A percentile compares a stretch with the other conserved stretches of the same genome.
Conservation (phyloP, 257 asterid species). For the Rauvolfia tetraphylla region DNA sequence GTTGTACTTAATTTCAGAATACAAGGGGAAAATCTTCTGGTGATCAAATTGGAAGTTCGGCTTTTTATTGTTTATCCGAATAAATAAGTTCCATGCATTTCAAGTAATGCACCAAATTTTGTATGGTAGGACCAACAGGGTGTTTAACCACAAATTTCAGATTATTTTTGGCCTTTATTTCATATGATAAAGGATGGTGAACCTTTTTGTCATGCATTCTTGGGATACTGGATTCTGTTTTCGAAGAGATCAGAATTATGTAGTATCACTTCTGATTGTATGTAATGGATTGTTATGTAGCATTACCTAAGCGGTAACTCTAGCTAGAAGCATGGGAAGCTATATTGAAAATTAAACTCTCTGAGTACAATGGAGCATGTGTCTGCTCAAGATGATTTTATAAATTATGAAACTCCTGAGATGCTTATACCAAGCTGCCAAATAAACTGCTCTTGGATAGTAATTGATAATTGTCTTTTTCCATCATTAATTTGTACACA, state of each 20-base stretch:
- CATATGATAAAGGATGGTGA: neutral
- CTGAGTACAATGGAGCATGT: neutral
- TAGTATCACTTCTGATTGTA: neutral
- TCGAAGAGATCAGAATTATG: neutral
- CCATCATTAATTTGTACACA: neutral
- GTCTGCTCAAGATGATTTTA: neutral
- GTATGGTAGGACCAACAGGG: no score
- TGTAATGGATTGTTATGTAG: neutral
- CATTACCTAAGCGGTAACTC: neutral
- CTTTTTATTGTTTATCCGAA: neutral
- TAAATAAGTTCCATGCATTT: no score
- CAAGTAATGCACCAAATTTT: no score
- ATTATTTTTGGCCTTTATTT: neutral
- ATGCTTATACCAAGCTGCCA: neutral
- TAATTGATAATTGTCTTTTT: neutral
- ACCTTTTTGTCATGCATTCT: neutral
- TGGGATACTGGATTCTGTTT: neutral
- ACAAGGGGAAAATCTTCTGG: neutral
- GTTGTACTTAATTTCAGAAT: neutral
- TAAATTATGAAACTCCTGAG: neutral
- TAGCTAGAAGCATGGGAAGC: neutral
- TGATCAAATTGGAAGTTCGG: neutral
- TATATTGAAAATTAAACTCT: neutral
- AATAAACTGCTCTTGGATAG: neutral
- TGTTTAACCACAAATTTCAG: no score